Evolutionary conservation across 1,284 basidiomycete genomes (phyloP).

Genomic region (Earliella scabrosa): DNA sequence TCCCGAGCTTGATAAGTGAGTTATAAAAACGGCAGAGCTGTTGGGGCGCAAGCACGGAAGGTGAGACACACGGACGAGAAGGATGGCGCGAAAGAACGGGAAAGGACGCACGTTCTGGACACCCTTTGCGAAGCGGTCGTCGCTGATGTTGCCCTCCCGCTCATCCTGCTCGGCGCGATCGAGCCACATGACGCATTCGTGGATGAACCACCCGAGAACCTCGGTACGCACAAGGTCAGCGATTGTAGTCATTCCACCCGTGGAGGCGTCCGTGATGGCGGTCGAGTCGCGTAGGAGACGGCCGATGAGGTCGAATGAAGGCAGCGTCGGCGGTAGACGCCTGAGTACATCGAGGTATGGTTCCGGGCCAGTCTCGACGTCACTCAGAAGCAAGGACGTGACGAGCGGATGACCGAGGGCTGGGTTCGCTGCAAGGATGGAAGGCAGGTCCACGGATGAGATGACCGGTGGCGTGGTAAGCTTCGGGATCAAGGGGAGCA

Average conservation of each 20-base stretch:
- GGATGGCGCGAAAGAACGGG: too few species aligned
- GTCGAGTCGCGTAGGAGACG: constrained; percentile 66
- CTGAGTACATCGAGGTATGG: constrained; percentile 62
- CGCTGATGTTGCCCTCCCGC: constrained; percentile 63
- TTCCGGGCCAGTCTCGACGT: constrained; percentile 36
- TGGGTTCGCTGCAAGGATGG: constrained; percentile 69
- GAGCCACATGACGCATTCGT: constrained; percentile 67
- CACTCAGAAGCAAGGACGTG: constrained; percentile 51
- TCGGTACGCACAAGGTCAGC: constrained; percentile 65
- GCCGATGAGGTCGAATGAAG: constrained; percentile 75
- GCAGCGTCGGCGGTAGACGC: constrained; percentile 64
- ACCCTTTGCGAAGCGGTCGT: constrained; percentile 72
- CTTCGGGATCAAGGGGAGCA: constrained; percentile 45
- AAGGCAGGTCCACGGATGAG: constrained; percentile 65
- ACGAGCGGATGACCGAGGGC: constrained; percentile 68
- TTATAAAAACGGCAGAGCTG: constrained; percentile 80
- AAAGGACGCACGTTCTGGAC: constrained; percentile 63
- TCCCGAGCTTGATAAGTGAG: constrained; percentile 64
- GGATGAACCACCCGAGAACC: constrained; percentile 69
- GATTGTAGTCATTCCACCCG: constrained; percentile 56
- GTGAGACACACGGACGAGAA: too few species aligned
- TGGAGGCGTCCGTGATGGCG: constrained; percentile 39
- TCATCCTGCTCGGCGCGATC: constrained; percentile 69
- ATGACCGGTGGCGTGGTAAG: constrained; percentile 62
- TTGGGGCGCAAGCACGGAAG: background rate